Evolutionary conservation across 2,329 filamentous ascomycete species (phyloP), one percentile per base, ranked within the genome.

Genomic region (Diaporthe citrichinensis): DNA sequence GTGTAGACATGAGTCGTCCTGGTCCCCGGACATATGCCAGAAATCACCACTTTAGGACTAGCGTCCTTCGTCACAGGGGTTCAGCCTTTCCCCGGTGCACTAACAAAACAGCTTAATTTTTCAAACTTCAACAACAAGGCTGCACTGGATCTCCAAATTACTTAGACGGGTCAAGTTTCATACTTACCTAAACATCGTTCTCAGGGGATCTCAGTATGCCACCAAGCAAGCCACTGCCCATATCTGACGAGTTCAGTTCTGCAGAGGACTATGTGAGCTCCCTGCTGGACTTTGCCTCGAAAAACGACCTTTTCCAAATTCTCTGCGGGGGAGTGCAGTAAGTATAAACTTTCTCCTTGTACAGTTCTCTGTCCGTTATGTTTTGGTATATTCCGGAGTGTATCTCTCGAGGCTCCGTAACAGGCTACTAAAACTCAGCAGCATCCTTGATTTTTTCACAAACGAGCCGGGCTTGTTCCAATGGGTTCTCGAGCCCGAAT

Each of bases 391-490:
- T 39, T 39, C 36, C 36, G 4, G 10, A 14, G 0, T 39, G 36
- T 12, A 39, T 14, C 0, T 14, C 36, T 39, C 12, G 36, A 14
- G 36, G 3, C 36, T 39, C 36, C 10, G 36, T 39, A 14, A 39
- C 36, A 39, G 36, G 12, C 36, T 5, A 39, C 36, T 39, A 39
- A 39, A 39, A 39, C 36, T 39, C 12, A 39, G 36, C 36, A 39
- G 36, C 82, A 96, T 99, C 77, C 89, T 98, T 74, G 97, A 99
- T 83, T 98, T 99, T 85, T 95, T 98, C 85, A 98, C 95, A 2
- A 91, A 92, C 57, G 91, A 95, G 65, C 94, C 95, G 7, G 94
- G 95, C 78, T 89, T 98, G 0, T 99, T 98, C 83, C 91, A 93
- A 71, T 88, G 90, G 1, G 90, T 96, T 1, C 84, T 99, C 1